A percentile compares a stretch with the other conserved stretches of the same genome.
These are phyloP conservation scores for Lachancea cidri DNA, from an alignment of 805 yeast species.

Conservation along the genomic window DNA sequence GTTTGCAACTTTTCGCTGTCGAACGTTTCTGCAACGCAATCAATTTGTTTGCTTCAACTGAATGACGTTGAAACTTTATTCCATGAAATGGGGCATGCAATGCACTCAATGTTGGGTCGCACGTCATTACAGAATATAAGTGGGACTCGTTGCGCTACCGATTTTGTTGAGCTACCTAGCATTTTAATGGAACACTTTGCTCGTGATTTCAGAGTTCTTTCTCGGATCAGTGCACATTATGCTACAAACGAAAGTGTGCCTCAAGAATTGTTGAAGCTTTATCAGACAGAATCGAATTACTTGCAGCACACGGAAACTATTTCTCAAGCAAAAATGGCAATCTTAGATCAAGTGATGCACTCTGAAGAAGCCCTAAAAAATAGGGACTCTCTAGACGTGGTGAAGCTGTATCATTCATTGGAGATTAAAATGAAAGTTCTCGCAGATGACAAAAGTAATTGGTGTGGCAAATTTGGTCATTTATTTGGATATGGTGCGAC, in stretches of 20 bases:
- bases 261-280: conserved; percentile 41
- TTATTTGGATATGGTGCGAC: conserved; percentile 90
- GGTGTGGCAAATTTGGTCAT: conserved; percentile 96
- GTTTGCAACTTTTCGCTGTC: conserved; percentile 70
- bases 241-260: conserved; percentile 59
- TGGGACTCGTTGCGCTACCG: conserved; percentile 94
- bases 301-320: conserved; percentile 69
- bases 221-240: conserved; percentile 64
- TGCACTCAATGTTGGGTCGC: conserved; percentile 94
- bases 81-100: conserved; percentile 99
- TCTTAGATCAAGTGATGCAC: conserved; percentile 79
- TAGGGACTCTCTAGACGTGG: conserved; percentile 47
- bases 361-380: conserved; percentile 32
- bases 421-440: conserved; percentile 58
- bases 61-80: conserved; percentile 89
- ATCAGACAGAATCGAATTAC: conserved; percentile 46
- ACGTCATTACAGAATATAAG: conserved; percentile 86
- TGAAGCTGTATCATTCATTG: conserved; percentile 57
- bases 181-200: conserved; percentile 95
- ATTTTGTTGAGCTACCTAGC: conserved; percentile 94
- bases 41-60: conserved; percentile 57
- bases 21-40: conserved; percentile 31
- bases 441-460: conserved; percentile 64
- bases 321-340: conserved; percentile 86
- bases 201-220: conserved; percentile 68